Percentiles rank a stretch among this genome's conserved stretches.
These are phyloP conservation scores for Apiotrichum laibachii DNA, from an alignment of 1,284 basidiomycete genomes.

Conservation along the genomic window DNA sequence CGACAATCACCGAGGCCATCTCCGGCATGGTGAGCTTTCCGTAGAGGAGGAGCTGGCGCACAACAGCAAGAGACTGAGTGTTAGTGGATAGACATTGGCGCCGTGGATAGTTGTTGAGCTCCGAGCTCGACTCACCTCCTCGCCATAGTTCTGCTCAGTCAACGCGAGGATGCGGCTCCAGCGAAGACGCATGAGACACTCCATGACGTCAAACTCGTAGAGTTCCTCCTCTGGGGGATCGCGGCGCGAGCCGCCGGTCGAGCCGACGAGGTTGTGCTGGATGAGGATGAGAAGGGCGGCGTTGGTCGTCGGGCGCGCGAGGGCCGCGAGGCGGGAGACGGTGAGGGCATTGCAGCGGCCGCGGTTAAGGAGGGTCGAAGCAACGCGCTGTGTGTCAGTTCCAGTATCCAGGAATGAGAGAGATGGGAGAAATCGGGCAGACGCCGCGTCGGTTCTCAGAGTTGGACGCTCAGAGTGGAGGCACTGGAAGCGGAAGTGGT, in stretches of 20 bases:
- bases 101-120: too few relatives aligned
- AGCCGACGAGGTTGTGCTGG: conserved; percentile 89
- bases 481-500: background rate
- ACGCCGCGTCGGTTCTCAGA: too few relatives aligned
- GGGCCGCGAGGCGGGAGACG: conserved; percentile 61
- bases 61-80: conserved; percentile 66
- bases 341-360: conserved; percentile 71
- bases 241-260: conserved; percentile 58
- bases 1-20: conserved; percentile 26
- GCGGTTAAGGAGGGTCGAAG: conserved; percentile 73
- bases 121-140: conserved; percentile 57
- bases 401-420: too few relatives aligned
- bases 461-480: background rate
- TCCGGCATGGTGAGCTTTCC: conserved; percentile 72
- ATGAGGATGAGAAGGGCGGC: conserved; percentile 76
- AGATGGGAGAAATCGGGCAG: too few relatives aligned
- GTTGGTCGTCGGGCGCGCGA: conserved; percentile 60
- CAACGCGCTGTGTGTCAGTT: conserved; percentile 62
- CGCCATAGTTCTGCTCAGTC: conserved; percentile 67
- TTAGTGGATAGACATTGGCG: conserved; percentile 1
- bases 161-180: conserved; percentile 77
- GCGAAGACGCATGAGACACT: conserved; percentile 72
- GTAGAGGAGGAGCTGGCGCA: conserved; percentile 73
- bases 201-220: conserved; percentile 64
- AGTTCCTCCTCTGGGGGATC: conserved; percentile 66